Evolutionary conservation across 352 stramenopile genomes (phyloP), one percentile per base, ranked within the genome.

Genomic region (Phytophthora syringae): DNA sequence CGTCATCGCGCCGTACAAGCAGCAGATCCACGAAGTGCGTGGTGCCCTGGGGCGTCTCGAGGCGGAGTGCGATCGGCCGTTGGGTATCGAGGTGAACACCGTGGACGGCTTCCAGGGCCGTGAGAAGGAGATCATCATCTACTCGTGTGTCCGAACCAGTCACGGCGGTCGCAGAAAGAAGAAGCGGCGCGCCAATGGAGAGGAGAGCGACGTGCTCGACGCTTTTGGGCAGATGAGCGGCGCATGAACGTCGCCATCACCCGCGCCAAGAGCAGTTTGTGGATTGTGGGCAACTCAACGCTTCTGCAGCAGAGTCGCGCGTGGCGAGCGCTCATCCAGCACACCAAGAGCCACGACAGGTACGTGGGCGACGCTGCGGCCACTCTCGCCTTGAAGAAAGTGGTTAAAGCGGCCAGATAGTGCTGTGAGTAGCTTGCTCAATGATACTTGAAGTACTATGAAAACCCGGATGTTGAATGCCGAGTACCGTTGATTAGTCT

Each of bases 171-270:
- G 56, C 43, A 76, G 65, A 11, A 56, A 61, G 15, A 77, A 54
- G 44, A 75, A 73, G 21, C 60, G 27, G 36, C 43, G 43, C 21
- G 60, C 39, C 7, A 25, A 52, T 7, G 27, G 40, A 3, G 61
- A 65, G 34, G 52, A 60, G 11, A 44, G 64, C n/a, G 65, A 79
- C 11, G 56, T 65, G 4, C 60, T 75, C 2, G 80, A 91, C 25
- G 80, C 82, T 4, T 99, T 99, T 92, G 99, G 59, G 83, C 87
- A n/a, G 97, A 99, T 65, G 86, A 98, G 64, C 89, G 98, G 9
- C 92, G 98, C n/a, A 94, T 99, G 72, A 99, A 99, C 80, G 98
- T 99, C 45, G 98, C 98, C 18, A 94, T 99, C 40, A 99, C 98
- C 44, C 80, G 98, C 32, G 97, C 97, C 2, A 98, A 98, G 75